Percentiles rank a stretch among this genome's conserved stretches.
Conservation (phyloP, 1,284 basidiomycete genomes). For the Rhodotorula sp. region DNA sequence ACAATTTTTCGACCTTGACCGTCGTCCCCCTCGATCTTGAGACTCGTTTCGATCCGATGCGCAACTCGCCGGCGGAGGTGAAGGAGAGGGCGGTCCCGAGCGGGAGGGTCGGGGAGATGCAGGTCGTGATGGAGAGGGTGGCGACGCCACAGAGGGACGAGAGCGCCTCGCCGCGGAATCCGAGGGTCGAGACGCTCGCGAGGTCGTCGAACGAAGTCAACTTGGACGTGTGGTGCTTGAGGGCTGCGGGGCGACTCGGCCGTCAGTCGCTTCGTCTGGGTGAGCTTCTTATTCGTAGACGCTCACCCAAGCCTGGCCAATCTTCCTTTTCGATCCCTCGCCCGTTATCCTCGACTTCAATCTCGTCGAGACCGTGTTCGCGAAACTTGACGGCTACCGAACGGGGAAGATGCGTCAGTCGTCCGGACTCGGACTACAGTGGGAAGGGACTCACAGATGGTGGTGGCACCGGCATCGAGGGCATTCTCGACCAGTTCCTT, state of each 20-base stretch:
- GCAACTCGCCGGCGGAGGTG: conserved; percentile 32
- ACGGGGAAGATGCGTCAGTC: background rate
- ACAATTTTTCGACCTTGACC: conserved; percentile 70
- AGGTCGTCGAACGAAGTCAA: conserved; percentile 75
- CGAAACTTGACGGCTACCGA: conserved; percentile 81
- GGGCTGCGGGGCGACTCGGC: no score
- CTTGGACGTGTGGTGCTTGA: conserved; percentile 95
- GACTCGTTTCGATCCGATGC: conserved; percentile 46
- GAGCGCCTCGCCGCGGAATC: conserved; percentile 94
- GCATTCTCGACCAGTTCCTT: conserved; percentile 98
- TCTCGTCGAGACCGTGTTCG: conserved; percentile 76
- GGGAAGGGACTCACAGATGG: conserved; percentile 63
- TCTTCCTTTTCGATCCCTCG: conserved; percentile 76
- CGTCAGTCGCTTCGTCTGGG: no score
- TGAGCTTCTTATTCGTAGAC: no score
- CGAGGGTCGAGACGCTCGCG: conserved; percentile 75
- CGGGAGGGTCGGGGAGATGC: conserved; percentile 67
- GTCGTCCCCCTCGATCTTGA: conserved; percentile 73
- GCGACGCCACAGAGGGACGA: conserved; percentile 87
- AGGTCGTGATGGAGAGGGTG: conserved; percentile 71
- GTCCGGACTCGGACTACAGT: background rate
- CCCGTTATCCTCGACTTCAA: conserved; percentile 94
- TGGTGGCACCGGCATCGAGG: conserved; percentile 85
- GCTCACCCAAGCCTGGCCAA: conserved; percentile 73
- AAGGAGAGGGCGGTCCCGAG: conserved; percentile 76